Conservation (phyloP, 495 filamentous ascomycete species). For the Penicillium fimorum region DNA sequence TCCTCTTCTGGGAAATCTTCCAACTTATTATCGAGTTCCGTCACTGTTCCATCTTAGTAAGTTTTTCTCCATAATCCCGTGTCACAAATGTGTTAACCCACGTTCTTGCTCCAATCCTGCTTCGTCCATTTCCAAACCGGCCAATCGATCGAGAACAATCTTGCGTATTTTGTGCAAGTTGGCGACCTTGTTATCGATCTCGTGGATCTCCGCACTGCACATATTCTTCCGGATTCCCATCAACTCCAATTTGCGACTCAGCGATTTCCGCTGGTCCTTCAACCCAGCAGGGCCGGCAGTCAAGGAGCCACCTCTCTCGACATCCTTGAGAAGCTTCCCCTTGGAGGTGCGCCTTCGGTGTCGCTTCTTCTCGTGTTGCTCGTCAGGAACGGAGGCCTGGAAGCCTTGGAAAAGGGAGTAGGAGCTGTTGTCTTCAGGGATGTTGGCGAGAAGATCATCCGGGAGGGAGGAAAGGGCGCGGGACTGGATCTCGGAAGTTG, state of each 20-base stretch:
- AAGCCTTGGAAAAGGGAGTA: conserved; percentile 98
- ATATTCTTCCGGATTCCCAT: conserved; percentile 93
- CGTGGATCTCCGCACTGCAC: conserved; percentile 91
- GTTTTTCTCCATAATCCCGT: conserved; percentile 17
- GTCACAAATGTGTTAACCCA: conserved; percentile 38
- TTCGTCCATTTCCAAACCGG: conserved; percentile 89
- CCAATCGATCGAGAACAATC: conserved; percentile 87
- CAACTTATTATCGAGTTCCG: conserved; percentile 79
- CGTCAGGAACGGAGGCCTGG: conserved; percentile 82
- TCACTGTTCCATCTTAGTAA: conserved; percentile 48
- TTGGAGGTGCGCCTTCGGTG: conserved; percentile 70
- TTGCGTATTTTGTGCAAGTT: conserved; percentile 92
- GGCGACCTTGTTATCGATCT: conserved; percentile 95
- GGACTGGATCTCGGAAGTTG: conserved; percentile 89
- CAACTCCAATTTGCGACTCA: conserved; percentile 86
- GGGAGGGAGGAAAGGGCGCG: conserved; percentile 85
- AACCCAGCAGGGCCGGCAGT: conserved; percentile 66
- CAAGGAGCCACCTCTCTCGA: conserved; percentile 48
- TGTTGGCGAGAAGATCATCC: conserved; percentile 83
- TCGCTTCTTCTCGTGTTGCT: conserved; percentile 61
- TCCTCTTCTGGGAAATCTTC: conserved; percentile 77
- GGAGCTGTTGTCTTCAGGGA: conserved; percentile 77
- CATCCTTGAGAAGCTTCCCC: conserved; percentile 69
- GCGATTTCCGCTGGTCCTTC: conserved; percentile 69
- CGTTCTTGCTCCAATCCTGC: conserved; percentile 83